Evolutionary conservation across 164 flowering plant genomes (phyloP).

Genomic region (Aristolochia fimbriata): DNA sequence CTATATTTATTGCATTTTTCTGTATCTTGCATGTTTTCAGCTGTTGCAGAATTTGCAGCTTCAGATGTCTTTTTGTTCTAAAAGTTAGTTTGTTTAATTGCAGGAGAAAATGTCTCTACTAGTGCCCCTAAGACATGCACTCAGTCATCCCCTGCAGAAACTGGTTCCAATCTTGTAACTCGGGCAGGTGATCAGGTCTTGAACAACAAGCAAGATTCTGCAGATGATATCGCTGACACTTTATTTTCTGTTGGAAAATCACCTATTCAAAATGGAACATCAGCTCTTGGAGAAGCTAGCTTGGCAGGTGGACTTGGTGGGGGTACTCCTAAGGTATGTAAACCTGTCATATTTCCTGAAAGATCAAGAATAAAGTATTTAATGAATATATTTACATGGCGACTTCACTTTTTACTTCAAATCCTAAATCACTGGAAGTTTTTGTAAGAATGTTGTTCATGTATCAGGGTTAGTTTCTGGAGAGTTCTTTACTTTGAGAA

Average conservation of each 20-base stretch:
- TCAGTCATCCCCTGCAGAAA: slow-evolving; percentile 14
- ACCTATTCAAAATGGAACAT: slow-evolving; percentile 39
- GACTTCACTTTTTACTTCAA: too few species aligned
- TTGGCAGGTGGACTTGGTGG: slow-evolving; percentile 64
- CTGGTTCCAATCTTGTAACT: slow-evolving; percentile 12
- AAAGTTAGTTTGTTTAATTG: not conserved
- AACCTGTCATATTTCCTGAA: not conserved
- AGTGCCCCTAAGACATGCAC: slow-evolving; percentile 9
- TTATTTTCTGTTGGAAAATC: slow-evolving; percentile 54
- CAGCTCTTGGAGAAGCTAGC: slow-evolving; percentile 22
- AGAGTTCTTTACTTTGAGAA: too few species aligned
- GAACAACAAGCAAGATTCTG: slow-evolving; percentile 25
- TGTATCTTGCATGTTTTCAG: not conserved
- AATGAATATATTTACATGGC: not conserved
- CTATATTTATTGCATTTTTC: too few species aligned
- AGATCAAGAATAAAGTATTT: not conserved
- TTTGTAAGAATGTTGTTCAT: not conserved
- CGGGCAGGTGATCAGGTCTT: slow-evolving; percentile 12
- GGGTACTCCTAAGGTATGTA: slow-evolving; percentile 84
- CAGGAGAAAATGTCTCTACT: slow-evolving; percentile 25
- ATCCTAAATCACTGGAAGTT: too few species aligned
- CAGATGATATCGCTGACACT: slow-evolving; percentile 36
- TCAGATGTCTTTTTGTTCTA: not conserved
- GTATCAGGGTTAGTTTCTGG: too few species aligned
- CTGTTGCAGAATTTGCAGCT: not conserved